phyloP scores from a whole-genome alignment of 148 eudicot genomes.

The Rhododendron vialii region DNA sequence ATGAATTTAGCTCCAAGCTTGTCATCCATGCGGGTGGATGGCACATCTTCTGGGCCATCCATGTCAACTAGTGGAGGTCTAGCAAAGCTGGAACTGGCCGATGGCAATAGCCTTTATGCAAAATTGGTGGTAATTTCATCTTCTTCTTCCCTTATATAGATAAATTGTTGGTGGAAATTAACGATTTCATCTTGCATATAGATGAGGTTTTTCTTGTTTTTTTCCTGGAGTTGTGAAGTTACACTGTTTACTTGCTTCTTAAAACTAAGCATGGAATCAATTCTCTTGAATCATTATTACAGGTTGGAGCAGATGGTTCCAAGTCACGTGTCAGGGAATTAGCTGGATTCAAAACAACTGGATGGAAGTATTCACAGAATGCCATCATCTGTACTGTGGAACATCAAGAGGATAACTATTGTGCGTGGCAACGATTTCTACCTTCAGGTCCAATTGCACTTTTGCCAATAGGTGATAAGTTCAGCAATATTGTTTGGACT shows the following conservation, averaged over 20 bases:
- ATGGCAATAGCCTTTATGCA: slow-evolving; percentile 68
- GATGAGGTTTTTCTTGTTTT: neutral
- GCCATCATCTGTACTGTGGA: slow-evolving; percentile 95
- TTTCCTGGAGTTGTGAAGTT: neutral
- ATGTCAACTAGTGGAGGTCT: slow-evolving; percentile 35
- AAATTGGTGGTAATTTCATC: slow-evolving; percentile 78
- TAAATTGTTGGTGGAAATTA: neutral
- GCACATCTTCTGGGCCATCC: slow-evolving; percentile 16
- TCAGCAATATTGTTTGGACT: slow-evolving; percentile 97
- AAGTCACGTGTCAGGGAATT: slow-evolving; percentile 87
- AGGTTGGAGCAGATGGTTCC: slow-evolving; percentile 99
- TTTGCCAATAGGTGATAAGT: slow-evolving; percentile 81
- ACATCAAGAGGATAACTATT: slow-evolving; percentile 48
- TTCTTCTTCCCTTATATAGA: neutral
- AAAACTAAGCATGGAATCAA: neutral
- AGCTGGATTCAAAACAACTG: slow-evolving; percentile 69
- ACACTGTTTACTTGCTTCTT: neutral
- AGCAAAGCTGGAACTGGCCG: slow-evolving; percentile 67
- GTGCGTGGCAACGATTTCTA: slow-evolving; percentile 97
- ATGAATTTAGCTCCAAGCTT: slow-evolving; percentile 44
- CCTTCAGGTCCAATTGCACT: slow-evolving; percentile 98
- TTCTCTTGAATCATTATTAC: neutral
- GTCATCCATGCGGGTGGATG: slow-evolving; percentile 18
- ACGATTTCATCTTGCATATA: neutral
- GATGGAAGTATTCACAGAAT: slow-evolving; percentile 84